Evolutionary conservation across 495 filamentous ascomycete species (phyloP), one percentile per base, ranked within the genome.

Genomic region (Astrocystis sublimbata): DNA sequence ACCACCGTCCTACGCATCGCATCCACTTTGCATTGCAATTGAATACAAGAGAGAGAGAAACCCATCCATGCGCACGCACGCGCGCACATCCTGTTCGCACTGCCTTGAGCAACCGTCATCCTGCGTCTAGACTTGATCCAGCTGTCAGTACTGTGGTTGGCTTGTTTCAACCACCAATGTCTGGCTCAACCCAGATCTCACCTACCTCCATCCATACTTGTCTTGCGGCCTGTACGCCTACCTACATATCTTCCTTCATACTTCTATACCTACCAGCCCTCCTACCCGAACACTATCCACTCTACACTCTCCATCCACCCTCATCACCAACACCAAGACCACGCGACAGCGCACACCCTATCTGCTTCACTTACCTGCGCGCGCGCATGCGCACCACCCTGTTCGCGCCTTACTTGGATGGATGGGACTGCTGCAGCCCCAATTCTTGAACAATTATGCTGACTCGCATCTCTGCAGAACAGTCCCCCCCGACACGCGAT

Each of bases 401-500:
- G n/a, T n/a, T n/a, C 6, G 17, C 23, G 6, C 28, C 41, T 15
- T 45, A 30, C 30, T n/a, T n/a, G n/a, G n/a, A n/a, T n/a, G n/a
- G n/a, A 26, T 28, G 45, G 24, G 26, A 17, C 38, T 45, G 40
- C 46, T 60, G 10, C 17, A 15, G 7, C 45, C 23, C 17, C 58
- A 12, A 42, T 6, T 4, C 33, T 17, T 10, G 12, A 52, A 33
- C 12, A 10, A 9, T 24, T 2, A 43, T 21, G 21, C 10, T 51
- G 26, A 58, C 30, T 6, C 10, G 12, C 7, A 8, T 2, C 13
- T 26, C 8, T 36, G n/a, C 49, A 81, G 78, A 80, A 59, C 75
- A 73, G n/a, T 78, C 79, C 1, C 79, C 79, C 24, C 78, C 78
- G 10, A 65, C 76, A 4, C 77, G 79, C 67, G 76, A 79, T 42